A percentile compares a stretch with the other conserved stretches of the same genome.
Evolutionary conservation across 169 alveolate species (phyloP).

Genomic region (Eimeria necatrix): DNA sequence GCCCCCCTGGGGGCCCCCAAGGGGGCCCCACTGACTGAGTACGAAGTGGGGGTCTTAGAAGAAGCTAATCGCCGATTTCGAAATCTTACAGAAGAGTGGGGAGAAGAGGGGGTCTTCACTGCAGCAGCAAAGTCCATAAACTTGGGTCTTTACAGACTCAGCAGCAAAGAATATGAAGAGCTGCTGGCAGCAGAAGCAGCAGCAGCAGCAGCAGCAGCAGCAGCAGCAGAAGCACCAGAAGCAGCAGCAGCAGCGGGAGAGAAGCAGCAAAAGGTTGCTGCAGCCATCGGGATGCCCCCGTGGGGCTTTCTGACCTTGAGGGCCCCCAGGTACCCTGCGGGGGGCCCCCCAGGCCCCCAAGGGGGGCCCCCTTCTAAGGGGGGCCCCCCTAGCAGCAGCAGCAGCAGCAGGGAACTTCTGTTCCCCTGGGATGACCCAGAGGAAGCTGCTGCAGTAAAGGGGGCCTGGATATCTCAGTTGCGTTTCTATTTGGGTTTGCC

Average conservation of each 20-base stretch:
- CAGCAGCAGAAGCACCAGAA: background rate
- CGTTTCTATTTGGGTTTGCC: conserved; percentile 37
- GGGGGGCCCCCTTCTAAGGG: no score
- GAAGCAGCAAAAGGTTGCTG: no score
- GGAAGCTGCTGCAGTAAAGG: conserved; percentile 40
- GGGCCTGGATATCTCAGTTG: conserved; percentile 63
- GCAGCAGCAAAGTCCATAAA: conserved; percentile 1
- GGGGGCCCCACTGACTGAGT: background rate
- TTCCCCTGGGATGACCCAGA: background rate
- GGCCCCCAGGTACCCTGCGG: no score
- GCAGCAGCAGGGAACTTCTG: background rate
- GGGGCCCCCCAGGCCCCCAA: no score
- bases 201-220: background rate
- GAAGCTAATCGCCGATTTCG: conserved; percentile 20
- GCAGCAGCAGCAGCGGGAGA: background rate
- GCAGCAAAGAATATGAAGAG: background rate
- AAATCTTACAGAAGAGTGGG: conserved; percentile 47
- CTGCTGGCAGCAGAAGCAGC: background rate
- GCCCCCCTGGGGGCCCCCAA: no score
- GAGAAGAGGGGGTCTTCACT: background rate
- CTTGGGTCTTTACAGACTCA: conserved; percentile 36
- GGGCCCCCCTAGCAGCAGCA: no score
- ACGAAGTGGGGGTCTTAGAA: conserved; percentile 11
- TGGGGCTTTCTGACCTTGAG: conserved; percentile 58
- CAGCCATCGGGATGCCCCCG: background rate